Conservation (phyloP, 139 green algal species). For the Chlamydomonas sphaeroides region DNA sequence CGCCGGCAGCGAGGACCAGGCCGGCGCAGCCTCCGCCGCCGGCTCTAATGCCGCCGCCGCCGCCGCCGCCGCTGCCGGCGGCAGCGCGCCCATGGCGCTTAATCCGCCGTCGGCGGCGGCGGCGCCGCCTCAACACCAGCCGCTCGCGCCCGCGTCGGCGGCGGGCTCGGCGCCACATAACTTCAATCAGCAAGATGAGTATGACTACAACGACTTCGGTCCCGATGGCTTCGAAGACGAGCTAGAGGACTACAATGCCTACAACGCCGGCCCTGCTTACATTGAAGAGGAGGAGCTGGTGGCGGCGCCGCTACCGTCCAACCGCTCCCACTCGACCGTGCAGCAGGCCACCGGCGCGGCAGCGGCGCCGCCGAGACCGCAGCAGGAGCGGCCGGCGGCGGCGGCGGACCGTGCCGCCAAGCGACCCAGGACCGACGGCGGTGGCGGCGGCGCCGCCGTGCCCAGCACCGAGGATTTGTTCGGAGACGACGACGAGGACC, state of each 20-base stretch:
- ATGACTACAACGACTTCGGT: no score
- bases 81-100: background rate
- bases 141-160: background rate
- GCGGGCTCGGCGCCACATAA: background rate
- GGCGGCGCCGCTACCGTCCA: no score
- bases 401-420: background rate
- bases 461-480: slow-evolving; percentile 35
- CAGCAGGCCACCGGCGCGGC: background rate
- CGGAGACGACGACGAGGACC: background rate
- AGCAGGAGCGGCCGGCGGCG: background rate
- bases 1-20: background rate
- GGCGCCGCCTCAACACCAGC: background rate
- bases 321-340: background rate
- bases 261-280: background rate
- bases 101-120: background rate
- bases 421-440: background rate
- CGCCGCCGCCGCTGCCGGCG: no score
- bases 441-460: background rate
- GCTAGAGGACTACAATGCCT: slow-evolving; percentile 16
- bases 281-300: background rate
- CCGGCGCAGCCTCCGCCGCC: no score
- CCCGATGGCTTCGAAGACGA: slow-evolving; percentile 21
- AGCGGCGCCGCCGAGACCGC: background rate
- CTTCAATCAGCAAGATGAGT: no score
- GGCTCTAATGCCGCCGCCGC: no score